These are phyloP conservation scores for Saccharomycopsis sp. DNA, from an alignment of 805 yeast species.

Conservation along the genomic window DNA sequence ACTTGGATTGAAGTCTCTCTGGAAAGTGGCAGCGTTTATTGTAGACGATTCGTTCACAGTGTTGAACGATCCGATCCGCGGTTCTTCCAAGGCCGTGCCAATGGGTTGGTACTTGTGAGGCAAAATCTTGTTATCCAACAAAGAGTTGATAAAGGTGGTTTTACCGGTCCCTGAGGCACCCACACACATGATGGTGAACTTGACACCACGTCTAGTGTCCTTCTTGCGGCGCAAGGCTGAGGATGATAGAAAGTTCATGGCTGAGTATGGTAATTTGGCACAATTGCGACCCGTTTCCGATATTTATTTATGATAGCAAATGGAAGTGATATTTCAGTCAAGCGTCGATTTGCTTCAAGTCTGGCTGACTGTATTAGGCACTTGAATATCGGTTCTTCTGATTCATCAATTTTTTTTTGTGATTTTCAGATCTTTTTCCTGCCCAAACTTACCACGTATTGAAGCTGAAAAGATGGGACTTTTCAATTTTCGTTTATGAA, in stretches of 20 bases:
- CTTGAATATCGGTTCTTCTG: neutral
- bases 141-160: constrained; percentile 64
- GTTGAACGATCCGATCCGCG: constrained; percentile 44
- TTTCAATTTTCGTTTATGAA: too few species aligned
- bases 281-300: too few species aligned
- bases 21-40: constrained; percentile 51
- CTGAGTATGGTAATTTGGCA: neutral
- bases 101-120: constrained; percentile 49
- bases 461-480: too few species aligned
- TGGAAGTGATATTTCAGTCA: too few species aligned
- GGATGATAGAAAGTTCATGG: constrained; percentile 20
- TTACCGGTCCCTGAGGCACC: constrained; percentile 77
- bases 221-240: constrained; percentile 43
- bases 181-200: constrained; percentile 65
- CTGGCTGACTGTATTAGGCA: neutral
- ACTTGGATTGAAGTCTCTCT: constrained; percentile 54
- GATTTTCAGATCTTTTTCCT: neutral
- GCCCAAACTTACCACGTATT: neutral
- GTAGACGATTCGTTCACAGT: constrained; percentile 28
- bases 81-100: constrained; percentile 27
- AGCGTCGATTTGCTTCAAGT: too few species aligned
- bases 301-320: too few species aligned
- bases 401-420: neutral
- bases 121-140: constrained; percentile 55
- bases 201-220: constrained; percentile 66